A percentile compares a stretch with the other conserved stretches of the same genome.
Evolutionary conservation across 1,284 basidiomycete genomes (phyloP).

Genomic region (Sanghuangporus weigelae): DNA sequence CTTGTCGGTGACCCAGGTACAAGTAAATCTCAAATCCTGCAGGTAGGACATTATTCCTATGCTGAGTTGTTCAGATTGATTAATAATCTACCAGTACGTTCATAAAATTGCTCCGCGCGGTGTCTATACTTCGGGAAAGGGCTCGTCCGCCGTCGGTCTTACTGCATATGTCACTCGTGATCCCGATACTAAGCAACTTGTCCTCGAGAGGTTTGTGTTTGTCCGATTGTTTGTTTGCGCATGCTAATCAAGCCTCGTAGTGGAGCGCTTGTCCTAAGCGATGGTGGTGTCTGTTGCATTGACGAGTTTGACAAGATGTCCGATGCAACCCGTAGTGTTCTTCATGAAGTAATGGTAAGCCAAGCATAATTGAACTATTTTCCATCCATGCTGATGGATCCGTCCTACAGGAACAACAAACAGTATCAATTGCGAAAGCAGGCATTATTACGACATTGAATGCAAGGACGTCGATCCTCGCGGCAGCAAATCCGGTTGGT

Average conservation of each 20-base stretch:
- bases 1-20: constrained; percentile 98
- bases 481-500: constrained; percentile 95
- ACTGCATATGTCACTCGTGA: constrained; percentile 98
- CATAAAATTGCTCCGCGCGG: constrained; percentile 98
- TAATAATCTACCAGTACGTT: constrained; percentile 66
- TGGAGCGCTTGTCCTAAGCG: constrained; percentile 93
- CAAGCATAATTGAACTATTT: neutral
- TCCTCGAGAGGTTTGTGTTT: constrained; percentile 76
- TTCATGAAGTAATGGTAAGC: constrained; percentile 98
- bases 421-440: constrained; percentile 98
- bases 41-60: constrained; percentile 44
- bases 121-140: constrained; percentile 95
- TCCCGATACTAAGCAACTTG: constrained; percentile 96
- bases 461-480: constrained; percentile 93
- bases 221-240: neutral
- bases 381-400: neutral
- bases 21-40: constrained; percentile 92
- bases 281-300: constrained; percentile 98
- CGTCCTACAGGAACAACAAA: constrained; percentile 88
- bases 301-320: constrained; percentile 99
- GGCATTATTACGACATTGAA: constrained; percentile 99
- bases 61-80: neutral
- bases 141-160: constrained; percentile 96
- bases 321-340: constrained; percentile 90
- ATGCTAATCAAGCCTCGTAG: constrained; percentile 34